A percentile compares a stretch with the other conserved stretches of the same genome.
These are phyloP conservation scores for Penicillium freii DNA, from an alignment of 2,329 filamentous ascomycete genomes.

Conservation along the genomic window DNA sequence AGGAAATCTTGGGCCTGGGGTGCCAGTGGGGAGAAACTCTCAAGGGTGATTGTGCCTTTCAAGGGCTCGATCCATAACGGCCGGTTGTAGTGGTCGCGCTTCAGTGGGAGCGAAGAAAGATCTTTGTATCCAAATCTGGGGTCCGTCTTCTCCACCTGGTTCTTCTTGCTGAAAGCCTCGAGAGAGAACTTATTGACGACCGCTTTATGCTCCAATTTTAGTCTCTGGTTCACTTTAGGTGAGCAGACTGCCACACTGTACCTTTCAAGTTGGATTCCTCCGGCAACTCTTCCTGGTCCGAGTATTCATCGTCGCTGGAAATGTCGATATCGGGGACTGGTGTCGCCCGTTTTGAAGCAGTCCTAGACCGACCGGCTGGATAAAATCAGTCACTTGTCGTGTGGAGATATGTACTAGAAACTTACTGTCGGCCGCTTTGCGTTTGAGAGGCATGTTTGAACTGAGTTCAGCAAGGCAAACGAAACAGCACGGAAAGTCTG, in stretches of 20 bases:
- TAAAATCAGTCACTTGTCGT: slow-evolving; percentile 25
- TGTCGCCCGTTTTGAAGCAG: slow-evolving; percentile 50
- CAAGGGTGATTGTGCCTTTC: slow-evolving; percentile 82
- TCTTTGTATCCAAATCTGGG: slow-evolving; percentile 65
- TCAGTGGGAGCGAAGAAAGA: slow-evolving; percentile 78
- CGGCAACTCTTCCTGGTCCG: slow-evolving; percentile 51
- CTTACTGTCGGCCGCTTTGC: slow-evolving; percentile 62
- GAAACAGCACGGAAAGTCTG: not conserved
- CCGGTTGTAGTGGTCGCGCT: slow-evolving; percentile 83
- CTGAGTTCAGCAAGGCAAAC: not conserved
- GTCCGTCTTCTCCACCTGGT: slow-evolving; percentile 48
- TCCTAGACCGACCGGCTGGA: slow-evolving; percentile 45
- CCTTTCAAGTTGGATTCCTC: slow-evolving; percentile 50
- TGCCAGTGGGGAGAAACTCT: slow-evolving; percentile 88
- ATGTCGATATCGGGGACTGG: slow-evolving; percentile 47
- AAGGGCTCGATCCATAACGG: slow-evolving; percentile 92
- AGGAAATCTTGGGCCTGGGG: slow-evolving; percentile 89
- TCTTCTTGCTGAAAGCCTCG: slow-evolving; percentile 50
- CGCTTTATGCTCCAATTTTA: slow-evolving; percentile 32
- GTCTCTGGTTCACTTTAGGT: slow-evolving; percentile 17
- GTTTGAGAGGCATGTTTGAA: slow-evolving; percentile 64
- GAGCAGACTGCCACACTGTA: slow-evolving; percentile 28
- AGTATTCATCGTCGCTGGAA: slow-evolving; percentile 59
- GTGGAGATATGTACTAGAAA: slow-evolving; percentile 24
- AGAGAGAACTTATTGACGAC: slow-evolving; percentile 56